These are phyloP conservation scores for Mrakia blollopis DNA, from an alignment of 768 basidiomycete species.

Conservation along the genomic window DNA sequence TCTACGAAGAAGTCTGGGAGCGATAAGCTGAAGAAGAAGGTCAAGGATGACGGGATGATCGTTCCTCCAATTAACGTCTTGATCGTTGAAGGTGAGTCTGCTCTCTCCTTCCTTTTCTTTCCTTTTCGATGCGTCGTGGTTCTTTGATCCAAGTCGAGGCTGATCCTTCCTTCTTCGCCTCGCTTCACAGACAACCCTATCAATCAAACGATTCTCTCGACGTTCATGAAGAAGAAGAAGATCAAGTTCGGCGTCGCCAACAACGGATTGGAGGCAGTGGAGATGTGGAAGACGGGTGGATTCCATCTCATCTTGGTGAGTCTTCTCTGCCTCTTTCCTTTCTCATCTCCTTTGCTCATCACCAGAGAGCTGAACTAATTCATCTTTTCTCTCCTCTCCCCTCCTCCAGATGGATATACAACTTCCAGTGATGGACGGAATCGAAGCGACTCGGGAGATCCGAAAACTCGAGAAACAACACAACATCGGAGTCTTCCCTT, in stretches of 20 bases:
- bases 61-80: constrained; percentile 96
- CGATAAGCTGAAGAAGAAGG: constrained; percentile 50
- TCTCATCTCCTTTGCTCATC: constrained; percentile 2
- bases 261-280: constrained; percentile 90
- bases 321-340: constrained; percentile 24
- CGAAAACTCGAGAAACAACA: constrained; percentile 70
- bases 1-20: constrained; percentile 43
- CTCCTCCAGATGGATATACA: constrained; percentile 91
- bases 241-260: constrained; percentile 92
- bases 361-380: neutral
- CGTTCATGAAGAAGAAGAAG: constrained; percentile 91
- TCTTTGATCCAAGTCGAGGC: neutral
- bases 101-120: constrained; percentile 31
- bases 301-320: constrained; percentile 94
- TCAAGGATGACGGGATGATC: constrained; percentile 59
- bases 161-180: constrained; percentile 20
- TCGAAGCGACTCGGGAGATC: constrained; percentile 94
- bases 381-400: neutral
- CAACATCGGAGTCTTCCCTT: constrained; percentile 62
- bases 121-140: neutral
- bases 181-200: constrained; percentile 79
- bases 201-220: constrained; percentile 95
- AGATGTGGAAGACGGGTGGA: constrained; percentile 85
- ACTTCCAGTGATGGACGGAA: constrained; percentile 98
- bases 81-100: constrained; percentile 94